A percentile compares a stretch with the other conserved stretches of the same genome.
Conservation (phyloP, 2,329 filamentous ascomycete genomes). For the Pyrenochaeta sp. region DNA sequence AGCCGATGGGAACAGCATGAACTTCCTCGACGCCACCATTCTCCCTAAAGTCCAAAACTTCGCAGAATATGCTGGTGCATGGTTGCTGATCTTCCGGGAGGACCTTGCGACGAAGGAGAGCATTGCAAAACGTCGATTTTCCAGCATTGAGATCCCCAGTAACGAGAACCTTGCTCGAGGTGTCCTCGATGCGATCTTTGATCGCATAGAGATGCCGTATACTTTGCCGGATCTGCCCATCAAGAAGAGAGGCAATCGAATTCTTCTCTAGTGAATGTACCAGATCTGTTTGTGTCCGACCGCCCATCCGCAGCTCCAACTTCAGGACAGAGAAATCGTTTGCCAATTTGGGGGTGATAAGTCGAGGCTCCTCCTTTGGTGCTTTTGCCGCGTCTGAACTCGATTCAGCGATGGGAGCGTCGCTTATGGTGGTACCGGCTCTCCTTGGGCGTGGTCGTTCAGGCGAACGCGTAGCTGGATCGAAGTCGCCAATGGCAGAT, state of each 20-base stretch:
- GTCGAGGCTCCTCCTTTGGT: conserved; percentile 72
- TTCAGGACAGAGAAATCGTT: conserved; percentile 97
- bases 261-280: conserved; percentile 94
- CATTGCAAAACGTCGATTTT: conserved; percentile 99
- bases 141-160: conserved; percentile 97
- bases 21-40: conserved; percentile 94
- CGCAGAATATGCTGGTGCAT: conserved; percentile 97
- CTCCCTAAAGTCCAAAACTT: conserved; percentile 90
- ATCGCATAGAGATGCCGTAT: conserved; percentile 88
- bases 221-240: conserved; percentile 93
- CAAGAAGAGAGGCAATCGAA: conserved; percentile 87
- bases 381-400: conserved; percentile 73
- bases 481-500: conserved; percentile 63
- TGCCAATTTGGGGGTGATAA: conserved; percentile 90
- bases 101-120: conserved; percentile 88
- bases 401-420: conserved; percentile 69
- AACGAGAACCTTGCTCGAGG: conserved; percentile 92
- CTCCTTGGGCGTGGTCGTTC: conserved; percentile 65
- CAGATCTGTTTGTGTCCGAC: conserved; percentile 84
- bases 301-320: conserved; percentile 88
- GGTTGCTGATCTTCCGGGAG: conserved; percentile 97
- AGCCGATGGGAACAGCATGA: conserved; percentile 87
- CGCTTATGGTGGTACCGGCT: conserved; percentile 73
- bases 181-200: conserved; percentile 94
- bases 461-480: conserved; percentile 46